Evolutionary conservation across 2,329 filamentous ascomycete species (phyloP), one percentile per base, ranked within the genome.

Genomic region (Phaeosphaeria sp.): DNA sequence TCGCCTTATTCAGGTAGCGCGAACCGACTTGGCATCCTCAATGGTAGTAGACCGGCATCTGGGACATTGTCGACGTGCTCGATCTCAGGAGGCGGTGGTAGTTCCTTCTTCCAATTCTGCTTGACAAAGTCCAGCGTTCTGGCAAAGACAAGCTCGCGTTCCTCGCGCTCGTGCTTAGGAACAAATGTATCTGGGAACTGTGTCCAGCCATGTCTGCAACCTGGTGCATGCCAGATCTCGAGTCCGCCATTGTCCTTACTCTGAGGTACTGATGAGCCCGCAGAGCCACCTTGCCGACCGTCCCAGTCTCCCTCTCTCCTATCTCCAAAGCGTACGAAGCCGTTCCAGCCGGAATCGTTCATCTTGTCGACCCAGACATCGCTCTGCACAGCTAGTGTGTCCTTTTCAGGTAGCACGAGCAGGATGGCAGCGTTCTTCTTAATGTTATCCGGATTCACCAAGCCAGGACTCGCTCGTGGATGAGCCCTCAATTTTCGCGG

Each of bases 301-400:
- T 74, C 61, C 72, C 71, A 75, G 42, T 74, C 73, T 20, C 67
- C 68, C 18, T 61, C 56, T 30, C 74, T 53, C 13, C 68, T 71
- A n/a, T 77, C 74, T 25, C 74, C 74, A 43, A 76, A 76, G 13
- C 69, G 70, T 7, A 74, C 73, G 8, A 68, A 71, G 1, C 74
- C 66, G 45, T 71, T 68, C 70, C 74, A 76, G 2, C 72, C 71
- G 2, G 55, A 57, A 8, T 62, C 57, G 40, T 71, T 73, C 67
- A 80, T 75, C 56, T 75, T 76, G 59, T 77, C 69, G n/a, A 78
- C 73, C 78, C 78, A 81, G 25, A 73, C 71, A 53, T 80, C 77
- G 61, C 74, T 78, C 55, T 80, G 79, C 22, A 78, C 76, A 1
- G 78, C 77, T 11, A 81, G 57, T 0, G 64, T 74, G 49, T 80